Conservation (phyloP, 2,329 filamentous ascomycete genomes). For the Ramularia endophylla region DNA sequence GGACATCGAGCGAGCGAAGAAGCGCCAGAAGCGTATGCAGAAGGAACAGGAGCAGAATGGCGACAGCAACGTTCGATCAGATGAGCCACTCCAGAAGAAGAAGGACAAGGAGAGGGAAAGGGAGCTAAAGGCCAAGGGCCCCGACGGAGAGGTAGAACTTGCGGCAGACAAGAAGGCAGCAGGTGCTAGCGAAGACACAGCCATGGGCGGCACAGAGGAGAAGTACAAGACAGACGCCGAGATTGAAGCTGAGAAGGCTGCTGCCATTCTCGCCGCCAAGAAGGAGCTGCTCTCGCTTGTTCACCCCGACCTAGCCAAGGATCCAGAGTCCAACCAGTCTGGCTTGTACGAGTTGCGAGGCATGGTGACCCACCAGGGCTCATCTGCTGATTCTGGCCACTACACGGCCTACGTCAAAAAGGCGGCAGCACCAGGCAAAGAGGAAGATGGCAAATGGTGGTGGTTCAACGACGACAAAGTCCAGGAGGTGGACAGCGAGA, state of each 20-base stretch:
- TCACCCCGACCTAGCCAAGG: conserved; percentile 64
- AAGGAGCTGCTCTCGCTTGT: conserved; percentile 80
- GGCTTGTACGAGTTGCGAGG: conserved; percentile 92
- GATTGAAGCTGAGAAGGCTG: conserved; percentile 77
- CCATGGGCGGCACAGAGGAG: conserved; percentile 69
- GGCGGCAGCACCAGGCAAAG: conserved; percentile 67
- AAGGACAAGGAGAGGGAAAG: conserved; percentile 64
- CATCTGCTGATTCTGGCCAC: conserved; percentile 93
- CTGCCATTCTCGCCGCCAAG: conserved; percentile 70
- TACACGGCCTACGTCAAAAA: conserved; percentile 99
- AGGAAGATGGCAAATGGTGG: conserved; percentile 96
- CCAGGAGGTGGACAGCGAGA: conserved; percentile 81
- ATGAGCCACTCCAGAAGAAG: conserved; percentile 79
- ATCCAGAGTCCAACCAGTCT: conserved; percentile 84
- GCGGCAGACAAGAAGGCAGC: conserved; percentile 42
- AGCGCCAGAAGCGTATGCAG: conserved; percentile 73
- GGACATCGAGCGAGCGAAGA: conserved; percentile 84
- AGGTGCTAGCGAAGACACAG: conserved; percentile 58
- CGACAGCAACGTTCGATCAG: conserved; percentile 23
- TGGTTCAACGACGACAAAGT: conserved; percentile 99
- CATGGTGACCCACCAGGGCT: conserved; percentile 93
- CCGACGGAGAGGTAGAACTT: conserved; percentile 37
- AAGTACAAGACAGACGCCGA: conserved; percentile 95
- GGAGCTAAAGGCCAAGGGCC: conserved; percentile 28
- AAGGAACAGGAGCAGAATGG: conserved; percentile 49